Evolutionary conservation across 139 green algal genomes (phyloP).

Genomic region (Volvox reticuliferus): DNA sequence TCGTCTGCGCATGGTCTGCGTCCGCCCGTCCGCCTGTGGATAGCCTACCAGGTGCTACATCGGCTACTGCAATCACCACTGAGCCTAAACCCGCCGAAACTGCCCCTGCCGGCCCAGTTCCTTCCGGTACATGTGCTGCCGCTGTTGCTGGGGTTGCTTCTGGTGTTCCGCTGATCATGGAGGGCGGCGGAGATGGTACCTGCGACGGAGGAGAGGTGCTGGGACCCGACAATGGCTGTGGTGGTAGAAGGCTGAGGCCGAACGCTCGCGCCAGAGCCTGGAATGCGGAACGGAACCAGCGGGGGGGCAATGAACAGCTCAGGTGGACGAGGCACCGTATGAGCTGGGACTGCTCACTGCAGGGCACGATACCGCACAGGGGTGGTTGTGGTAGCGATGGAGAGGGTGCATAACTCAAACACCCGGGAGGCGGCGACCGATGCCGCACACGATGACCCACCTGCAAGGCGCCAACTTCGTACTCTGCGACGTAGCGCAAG

Average conservation of each 20-base stretch:
- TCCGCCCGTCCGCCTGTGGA: no score
- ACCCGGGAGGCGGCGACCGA: not conserved
- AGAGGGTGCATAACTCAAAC: not conserved
- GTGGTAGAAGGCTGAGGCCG: not conserved
- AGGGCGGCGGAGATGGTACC: no score
- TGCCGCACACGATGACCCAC: not conserved
- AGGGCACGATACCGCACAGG: not conserved
- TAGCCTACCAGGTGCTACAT: not conserved
- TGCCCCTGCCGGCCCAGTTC: not conserved
- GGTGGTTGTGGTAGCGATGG: no score
- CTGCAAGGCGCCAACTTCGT: not conserved
- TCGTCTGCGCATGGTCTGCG: not conserved
- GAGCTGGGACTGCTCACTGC: not conserved
- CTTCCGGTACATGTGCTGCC: not conserved
- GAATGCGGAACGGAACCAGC: not conserved
- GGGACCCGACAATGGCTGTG: no score
- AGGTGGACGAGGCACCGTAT: not conserved
- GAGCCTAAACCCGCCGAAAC: not conserved
- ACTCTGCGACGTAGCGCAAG: not conserved
- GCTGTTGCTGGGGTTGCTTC: no score
- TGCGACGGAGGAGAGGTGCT: not conserved
- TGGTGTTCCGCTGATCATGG: not conserved
- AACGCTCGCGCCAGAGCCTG: not conserved
- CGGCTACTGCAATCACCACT: no score
- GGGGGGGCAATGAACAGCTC: not conserved